Percentiles rank a stretch among this genome's conserved stretches.
Conservation (phyloP, 352 stramenopile species). For the Phytophthora citrophthora region DNA sequence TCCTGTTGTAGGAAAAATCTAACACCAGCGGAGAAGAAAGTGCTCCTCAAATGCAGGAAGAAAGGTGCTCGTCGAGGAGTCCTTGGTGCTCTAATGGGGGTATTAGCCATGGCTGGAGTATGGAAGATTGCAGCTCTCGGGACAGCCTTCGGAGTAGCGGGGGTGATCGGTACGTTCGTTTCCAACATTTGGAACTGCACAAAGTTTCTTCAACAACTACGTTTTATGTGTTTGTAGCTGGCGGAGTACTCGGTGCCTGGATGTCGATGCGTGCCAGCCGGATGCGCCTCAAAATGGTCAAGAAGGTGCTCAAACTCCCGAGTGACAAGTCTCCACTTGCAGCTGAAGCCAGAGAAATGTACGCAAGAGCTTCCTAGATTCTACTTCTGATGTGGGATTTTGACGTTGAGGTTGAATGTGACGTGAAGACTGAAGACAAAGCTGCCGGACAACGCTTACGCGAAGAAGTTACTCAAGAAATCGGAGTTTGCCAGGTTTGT, state of each 20-base stretch:
- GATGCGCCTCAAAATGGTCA: constrained; percentile 16
- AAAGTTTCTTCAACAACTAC: not conserved
- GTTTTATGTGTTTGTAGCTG: constrained; percentile 2
- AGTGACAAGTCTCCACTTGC: constrained; percentile 17
- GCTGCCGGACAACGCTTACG: constrained; percentile 22
- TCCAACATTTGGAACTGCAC: not conserved
- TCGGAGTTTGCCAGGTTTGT: constrained; percentile 8
- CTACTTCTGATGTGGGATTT: not conserved
- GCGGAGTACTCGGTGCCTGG: constrained; percentile 13
- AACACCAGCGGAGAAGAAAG: constrained; percentile 9
- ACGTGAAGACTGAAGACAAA: constrained; percentile 12
- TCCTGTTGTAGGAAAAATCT: constrained; percentile 4
- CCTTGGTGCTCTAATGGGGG: constrained; percentile 11
- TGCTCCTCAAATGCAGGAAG: constrained; percentile 17
- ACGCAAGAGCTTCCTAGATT: not conserved
- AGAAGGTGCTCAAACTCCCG: constrained; percentile 16
- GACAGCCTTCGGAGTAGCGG: constrained; percentile 13
- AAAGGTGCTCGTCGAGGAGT: constrained; percentile 12
- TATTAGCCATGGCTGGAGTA: constrained; percentile 13
- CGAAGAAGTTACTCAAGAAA: constrained; percentile 24
- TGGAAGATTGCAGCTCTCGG: constrained; percentile 19
- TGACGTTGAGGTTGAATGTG: not conserved
- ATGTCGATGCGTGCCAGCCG: constrained; percentile 16
- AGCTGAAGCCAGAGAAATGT: constrained; percentile 25
- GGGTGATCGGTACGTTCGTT: constrained; percentile 14